phyloP scores from a whole-genome alignment of 192 early-diverging fungal species.

The Coemansia sp. region DNA sequence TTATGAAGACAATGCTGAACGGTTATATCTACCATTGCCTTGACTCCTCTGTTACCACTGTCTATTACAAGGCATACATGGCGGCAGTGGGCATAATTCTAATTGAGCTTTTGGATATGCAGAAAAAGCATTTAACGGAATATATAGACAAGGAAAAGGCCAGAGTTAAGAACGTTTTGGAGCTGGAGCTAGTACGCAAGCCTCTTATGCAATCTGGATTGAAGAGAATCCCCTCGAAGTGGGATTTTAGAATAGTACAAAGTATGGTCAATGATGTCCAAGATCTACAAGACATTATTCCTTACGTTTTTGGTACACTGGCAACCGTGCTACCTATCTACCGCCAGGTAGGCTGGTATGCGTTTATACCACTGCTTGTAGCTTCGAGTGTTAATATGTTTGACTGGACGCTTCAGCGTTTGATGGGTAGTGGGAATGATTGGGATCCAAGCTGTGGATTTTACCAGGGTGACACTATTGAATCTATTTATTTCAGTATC shows the following conservation, averaged over 20 bases:
- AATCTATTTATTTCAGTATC: not conserved
- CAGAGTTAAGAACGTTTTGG: not conserved
- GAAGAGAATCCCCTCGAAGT: not conserved
- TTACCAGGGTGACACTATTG: not conserved
- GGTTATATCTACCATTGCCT: slow-evolving; percentile 22
- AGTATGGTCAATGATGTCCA: not conserved
- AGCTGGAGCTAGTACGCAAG: not conserved
- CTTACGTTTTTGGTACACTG: not conserved
- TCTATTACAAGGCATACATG: slow-evolving; percentile 14
- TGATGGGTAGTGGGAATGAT: not conserved
- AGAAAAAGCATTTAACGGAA: not conserved
- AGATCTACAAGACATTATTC: not conserved
- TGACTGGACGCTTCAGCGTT: not conserved
- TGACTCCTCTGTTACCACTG: slow-evolving; percentile 8
- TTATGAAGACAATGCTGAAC: slow-evolving; percentile 1
- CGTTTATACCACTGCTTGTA: not conserved
- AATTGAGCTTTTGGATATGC: not conserved
- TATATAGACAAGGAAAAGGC: not conserved
- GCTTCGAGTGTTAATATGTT: not conserved
- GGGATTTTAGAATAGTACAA: not conserved
- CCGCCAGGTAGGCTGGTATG: not conserved
- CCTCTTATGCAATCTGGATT: not conserved
- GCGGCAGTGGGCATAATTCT: not conserved
- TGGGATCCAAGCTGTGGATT: not conserved
- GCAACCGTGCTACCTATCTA: not conserved